Conservation (phyloP, 108 stramenopile genomes). For the Nitzschia sp. region DNA sequence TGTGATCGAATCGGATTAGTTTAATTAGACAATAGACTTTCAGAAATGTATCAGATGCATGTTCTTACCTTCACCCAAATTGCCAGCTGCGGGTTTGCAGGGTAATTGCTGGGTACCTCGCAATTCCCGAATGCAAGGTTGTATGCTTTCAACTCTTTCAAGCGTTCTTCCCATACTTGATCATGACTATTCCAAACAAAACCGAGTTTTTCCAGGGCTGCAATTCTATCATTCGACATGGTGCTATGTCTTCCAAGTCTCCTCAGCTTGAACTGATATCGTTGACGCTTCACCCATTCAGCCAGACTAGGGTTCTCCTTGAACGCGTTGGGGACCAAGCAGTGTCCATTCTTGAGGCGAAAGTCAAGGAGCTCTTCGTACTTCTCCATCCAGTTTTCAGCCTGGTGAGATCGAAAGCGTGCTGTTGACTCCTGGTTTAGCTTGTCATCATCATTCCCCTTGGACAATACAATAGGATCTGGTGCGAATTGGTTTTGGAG, state of each 20-base stretch:
- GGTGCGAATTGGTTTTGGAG: too few species aligned
- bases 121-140: slow-evolving; percentile 25
- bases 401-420: slow-evolving; percentile 33
- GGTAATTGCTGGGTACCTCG: slow-evolving; percentile 36
- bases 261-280: slow-evolving; percentile 40
- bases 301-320: slow-evolving; percentile 39
- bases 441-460: not conserved
- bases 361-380: slow-evolving; percentile 34
- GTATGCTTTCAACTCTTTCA: slow-evolving; percentile 32
- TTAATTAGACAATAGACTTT: too few species aligned
- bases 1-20: not conserved
- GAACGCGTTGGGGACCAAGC: slow-evolving; percentile 36
- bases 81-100: slow-evolving; percentile 33
- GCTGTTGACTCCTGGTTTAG: not conserved
- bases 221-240: slow-evolving; percentile 50
- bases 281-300: slow-evolving; percentile 47
- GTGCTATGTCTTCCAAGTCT: slow-evolving; percentile 27
- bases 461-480: too few species aligned
- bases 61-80: slow-evolving; percentile 42
- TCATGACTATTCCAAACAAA: slow-evolving; percentile 58
- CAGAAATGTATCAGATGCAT: not conserved
- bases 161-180: slow-evolving; percentile 33
- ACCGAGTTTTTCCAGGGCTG: slow-evolving; percentile 43
- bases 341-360: slow-evolving; percentile 31
- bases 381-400: slow-evolving; percentile 36